Evolutionary conservation across 495 filamentous ascomycete genomes (phyloP).

Genomic region (Neurospora terricola): DNA sequence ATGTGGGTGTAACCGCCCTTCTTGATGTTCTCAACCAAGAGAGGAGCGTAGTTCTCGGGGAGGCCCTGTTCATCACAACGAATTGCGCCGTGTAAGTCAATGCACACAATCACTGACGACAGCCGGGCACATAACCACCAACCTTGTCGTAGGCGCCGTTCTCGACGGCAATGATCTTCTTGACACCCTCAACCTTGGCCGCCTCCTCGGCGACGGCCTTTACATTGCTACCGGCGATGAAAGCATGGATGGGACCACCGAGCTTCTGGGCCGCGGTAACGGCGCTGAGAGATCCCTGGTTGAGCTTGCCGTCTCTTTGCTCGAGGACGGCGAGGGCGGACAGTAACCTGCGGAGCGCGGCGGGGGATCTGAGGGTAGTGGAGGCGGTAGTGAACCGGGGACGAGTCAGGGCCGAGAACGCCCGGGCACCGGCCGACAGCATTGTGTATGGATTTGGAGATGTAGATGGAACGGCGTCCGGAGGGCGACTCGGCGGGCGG

Average conservation of each 20-base stretch:
- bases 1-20: constrained; percentile 87
- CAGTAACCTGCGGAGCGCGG: constrained; percentile 56
- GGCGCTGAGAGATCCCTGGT: constrained; percentile 70
- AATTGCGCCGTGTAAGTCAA: neutral
- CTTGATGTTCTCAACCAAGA: constrained; percentile 92
- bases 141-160: constrained; percentile 91
- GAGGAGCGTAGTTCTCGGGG: constrained; percentile 87
- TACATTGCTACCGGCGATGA: constrained; percentile 75
- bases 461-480: neutral
- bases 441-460: constrained; percentile 9
- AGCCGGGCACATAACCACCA: neutral
- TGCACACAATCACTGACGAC: neutral
- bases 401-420: constrained; percentile 20
- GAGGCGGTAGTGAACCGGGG: constrained; percentile 15
- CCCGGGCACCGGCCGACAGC: constrained; percentile 18
- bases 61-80: constrained; percentile 51
- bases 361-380: constrained; percentile 20
- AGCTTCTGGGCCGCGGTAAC: constrained; percentile 81
- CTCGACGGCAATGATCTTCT: constrained; percentile 83
- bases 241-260: constrained; percentile 74
- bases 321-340: constrained; percentile 88
- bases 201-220: constrained; percentile 77
- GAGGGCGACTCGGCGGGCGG: neutral
- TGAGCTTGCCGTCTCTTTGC: constrained; percentile 83
- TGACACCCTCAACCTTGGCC: constrained; percentile 78